phyloP scores from a whole-genome alignment of 495 filamentous ascomycete species.

The Niebla homalea region DNA sequence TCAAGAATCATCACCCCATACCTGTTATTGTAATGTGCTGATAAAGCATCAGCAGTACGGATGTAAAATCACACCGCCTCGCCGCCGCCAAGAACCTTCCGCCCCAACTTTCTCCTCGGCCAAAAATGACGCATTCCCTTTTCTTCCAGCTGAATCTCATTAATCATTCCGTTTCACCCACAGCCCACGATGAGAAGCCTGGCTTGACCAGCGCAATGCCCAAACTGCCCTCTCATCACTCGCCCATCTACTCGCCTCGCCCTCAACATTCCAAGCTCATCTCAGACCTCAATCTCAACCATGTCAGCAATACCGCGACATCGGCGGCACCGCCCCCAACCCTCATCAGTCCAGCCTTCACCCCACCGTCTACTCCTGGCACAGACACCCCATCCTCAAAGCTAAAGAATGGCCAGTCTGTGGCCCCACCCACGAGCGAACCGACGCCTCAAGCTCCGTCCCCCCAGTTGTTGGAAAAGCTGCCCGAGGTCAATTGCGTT shows the following conservation, averaged over 20 bases:
- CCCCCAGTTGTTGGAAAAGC: slow-evolving; percentile 51
- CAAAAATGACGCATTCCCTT: no score
- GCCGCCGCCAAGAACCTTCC: no score
- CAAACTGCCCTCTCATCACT: slow-evolving; percentile 37
- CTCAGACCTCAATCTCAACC: slow-evolving; percentile 25
- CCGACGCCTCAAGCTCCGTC: slow-evolving; percentile 28
- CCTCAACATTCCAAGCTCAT: slow-evolving; percentile 20
- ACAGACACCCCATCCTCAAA: slow-evolving; percentile 31
- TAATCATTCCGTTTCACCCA: no score
- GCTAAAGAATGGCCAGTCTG: slow-evolving; percentile 29
- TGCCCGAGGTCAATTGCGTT: slow-evolving; percentile 67
- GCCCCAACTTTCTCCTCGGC: no score
- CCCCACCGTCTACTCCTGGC: slow-evolving; percentile 61
- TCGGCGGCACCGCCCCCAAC: slow-evolving; percentile 34
- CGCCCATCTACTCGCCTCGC: slow-evolving; percentile 36
- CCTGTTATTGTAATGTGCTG: no score
- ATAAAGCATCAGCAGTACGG: no score
- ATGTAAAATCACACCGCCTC: no score
- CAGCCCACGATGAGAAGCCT: no score
- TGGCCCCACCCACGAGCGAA: slow-evolving; percentile 41
- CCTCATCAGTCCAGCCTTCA: slow-evolving; percentile 64
- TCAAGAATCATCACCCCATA: no score
- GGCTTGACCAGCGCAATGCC: slow-evolving; percentile 27
- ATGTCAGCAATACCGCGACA: slow-evolving; percentile 14
- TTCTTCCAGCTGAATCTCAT: no score